Percentiles rank a stretch among this genome's conserved stretches.
These are phyloP conservation scores for Mycena floridula DNA, from an alignment of 768 basidiomycete species.

Conservation along the genomic window DNA sequence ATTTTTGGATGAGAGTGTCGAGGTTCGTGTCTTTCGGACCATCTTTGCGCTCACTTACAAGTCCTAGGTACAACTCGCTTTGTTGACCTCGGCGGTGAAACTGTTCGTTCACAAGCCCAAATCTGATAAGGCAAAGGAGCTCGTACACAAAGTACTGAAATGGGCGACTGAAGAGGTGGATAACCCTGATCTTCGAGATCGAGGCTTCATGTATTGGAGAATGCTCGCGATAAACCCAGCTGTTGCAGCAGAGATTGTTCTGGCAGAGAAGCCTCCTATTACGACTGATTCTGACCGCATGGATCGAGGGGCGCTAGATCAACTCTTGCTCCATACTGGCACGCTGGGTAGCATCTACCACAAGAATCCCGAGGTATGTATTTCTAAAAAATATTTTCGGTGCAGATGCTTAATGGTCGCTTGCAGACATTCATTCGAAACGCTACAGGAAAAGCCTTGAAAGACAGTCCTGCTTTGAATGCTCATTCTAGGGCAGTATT, in stretches of 20 bases:
- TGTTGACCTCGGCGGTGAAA: constrained; percentile 93
- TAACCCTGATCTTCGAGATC: constrained; percentile 94
- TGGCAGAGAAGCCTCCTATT: constrained; percentile 91
- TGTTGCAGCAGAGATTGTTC: constrained; percentile 83
- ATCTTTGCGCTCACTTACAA: neutral
- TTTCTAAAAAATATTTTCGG: neutral
- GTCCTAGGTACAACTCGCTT: constrained; percentile 84
- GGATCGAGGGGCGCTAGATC: constrained; percentile 95
- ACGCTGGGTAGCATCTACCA: constrained; percentile 96
- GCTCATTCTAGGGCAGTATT: constrained; percentile 68
- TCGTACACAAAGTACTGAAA: constrained; percentile 93
- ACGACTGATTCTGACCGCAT: constrained; percentile 98
- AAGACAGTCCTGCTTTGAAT: constrained; percentile 89
- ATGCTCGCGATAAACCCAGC: constrained; percentile 89
- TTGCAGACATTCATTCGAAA: constrained; percentile 87
- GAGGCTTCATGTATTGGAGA: constrained; percentile 99
- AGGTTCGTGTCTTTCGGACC: constrained; percentile 43
- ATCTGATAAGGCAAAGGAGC: constrained; percentile 78
- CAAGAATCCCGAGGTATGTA: constrained; percentile 85
- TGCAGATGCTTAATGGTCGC: constrained; percentile 3
- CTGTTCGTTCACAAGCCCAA: constrained; percentile 87
- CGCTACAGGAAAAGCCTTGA: constrained; percentile 74
- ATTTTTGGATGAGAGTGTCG: constrained; percentile 90
- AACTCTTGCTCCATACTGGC: constrained; percentile 88
- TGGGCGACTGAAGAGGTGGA: constrained; percentile 97